Conservation (phyloP, 306 rosid genomes). For the Biancaea sappan region DNA sequence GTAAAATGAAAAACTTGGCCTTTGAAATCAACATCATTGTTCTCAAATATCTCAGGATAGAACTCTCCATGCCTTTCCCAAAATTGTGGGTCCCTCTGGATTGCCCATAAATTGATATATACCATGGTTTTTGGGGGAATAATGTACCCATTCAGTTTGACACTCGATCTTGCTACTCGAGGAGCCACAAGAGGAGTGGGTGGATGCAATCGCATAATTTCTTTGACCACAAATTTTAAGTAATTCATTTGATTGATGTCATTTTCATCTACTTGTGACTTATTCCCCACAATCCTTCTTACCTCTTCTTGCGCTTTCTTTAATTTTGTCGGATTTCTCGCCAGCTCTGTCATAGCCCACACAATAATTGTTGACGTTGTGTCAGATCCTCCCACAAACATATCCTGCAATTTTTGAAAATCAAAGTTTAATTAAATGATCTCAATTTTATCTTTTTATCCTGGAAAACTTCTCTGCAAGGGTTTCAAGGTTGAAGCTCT, state of each 20-base stretch:
- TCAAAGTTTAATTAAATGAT: no score
- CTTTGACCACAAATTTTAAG: conserved; percentile 52
- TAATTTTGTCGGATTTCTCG: conserved; percentile 46
- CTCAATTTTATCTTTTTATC: no score
- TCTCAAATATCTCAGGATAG: conserved; percentile 39
- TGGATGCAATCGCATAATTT: conserved; percentile 54
- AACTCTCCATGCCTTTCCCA: conserved; percentile 41
- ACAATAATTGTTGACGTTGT: conserved; percentile 37
- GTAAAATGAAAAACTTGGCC: conserved; percentile 12
- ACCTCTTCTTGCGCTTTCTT: conserved; percentile 62
- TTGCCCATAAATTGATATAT: conserved; percentile 48
- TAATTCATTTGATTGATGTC: conserved; percentile 53
- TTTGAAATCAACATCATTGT: neutral
- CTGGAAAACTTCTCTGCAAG: no score
- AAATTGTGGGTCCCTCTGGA: conserved; percentile 40
- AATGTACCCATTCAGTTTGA: conserved; percentile 41
- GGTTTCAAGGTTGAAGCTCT: no score
- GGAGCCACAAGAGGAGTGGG: conserved; percentile 44
- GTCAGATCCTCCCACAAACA: conserved; percentile 54
- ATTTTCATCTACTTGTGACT: conserved; percentile 36
- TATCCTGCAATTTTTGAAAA: conserved; percentile 44
- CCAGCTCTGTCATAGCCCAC: conserved; percentile 59
- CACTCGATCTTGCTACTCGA: conserved; percentile 31
- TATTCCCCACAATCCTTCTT: conserved; percentile 49
- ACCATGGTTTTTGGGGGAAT: conserved; percentile 46